Percentiles rank a stretch among this genome's conserved stretches.
Evolutionary conservation across 257 asterid genomes (phyloP).

Genomic region (Solanum neorickii): DNA sequence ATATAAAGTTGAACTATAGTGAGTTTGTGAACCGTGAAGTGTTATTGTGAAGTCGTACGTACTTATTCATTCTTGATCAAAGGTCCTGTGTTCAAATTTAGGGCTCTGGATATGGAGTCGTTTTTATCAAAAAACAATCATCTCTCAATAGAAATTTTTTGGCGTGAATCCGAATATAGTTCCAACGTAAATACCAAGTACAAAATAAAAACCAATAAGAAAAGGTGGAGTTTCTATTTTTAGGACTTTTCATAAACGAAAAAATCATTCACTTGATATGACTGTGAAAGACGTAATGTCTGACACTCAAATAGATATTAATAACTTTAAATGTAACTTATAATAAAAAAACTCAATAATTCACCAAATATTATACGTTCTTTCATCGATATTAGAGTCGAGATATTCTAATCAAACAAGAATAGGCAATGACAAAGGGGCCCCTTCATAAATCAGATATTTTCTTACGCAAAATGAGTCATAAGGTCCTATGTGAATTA

Average conservation of each 20-base stretch:
- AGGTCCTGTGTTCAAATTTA: too few species aligned
- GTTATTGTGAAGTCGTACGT: too few species aligned
- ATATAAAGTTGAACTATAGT: background rate
- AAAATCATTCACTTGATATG: too few species aligned
- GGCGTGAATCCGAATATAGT: accelerated
- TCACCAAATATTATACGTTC: constrained; percentile 28
- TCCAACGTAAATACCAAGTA: accelerated
- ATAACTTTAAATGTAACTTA: background rate
- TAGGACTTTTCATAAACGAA: too few species aligned
- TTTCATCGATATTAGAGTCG: constrained; percentile 35
- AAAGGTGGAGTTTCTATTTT: too few species aligned
- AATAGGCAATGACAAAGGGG: background rate
- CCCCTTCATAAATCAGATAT: background rate
- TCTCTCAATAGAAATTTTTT: accelerated
- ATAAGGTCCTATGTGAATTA: background rate
- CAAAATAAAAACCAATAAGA: too few species aligned
- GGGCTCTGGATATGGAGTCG: too few species aligned
- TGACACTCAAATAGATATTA: background rate
- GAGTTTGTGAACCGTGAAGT: background rate
- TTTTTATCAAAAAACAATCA: accelerated
- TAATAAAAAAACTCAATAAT: background rate
- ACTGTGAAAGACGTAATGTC: background rate
- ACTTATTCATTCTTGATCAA: too few species aligned
- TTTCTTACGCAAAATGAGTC: background rate
- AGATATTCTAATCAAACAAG: background rate